Conservation (phyloP, 2,329 filamentous ascomycete species). For the Microcyclosporella mali region DNA sequence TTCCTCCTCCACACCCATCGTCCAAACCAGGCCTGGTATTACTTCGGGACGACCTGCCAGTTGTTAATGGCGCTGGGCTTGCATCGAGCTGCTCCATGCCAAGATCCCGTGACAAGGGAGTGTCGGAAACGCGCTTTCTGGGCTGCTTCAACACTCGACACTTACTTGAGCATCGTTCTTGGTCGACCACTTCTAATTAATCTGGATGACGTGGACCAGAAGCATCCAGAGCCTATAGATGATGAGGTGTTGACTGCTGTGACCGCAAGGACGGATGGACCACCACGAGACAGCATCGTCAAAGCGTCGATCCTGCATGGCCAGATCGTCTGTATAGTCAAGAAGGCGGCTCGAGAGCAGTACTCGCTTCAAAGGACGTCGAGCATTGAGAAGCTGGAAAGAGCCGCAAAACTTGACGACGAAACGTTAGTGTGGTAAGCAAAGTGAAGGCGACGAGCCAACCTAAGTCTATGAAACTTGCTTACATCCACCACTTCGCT, state of each 20-base stretch:
- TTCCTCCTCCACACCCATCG: conserved; percentile 35
- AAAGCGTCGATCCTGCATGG: conserved; percentile 28
- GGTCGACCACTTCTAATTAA: conserved; percentile 34
- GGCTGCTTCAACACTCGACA: conserved; percentile 36
- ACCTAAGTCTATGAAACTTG: no score
- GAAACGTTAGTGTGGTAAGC: conserved; percentile 43
- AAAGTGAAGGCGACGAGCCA: no score
- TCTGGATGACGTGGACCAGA: conserved; percentile 30
- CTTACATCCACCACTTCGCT: no score
- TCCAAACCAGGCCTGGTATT: conserved; percentile 35
- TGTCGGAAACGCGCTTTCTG: conserved; percentile 35
- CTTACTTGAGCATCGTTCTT: conserved; percentile 36
- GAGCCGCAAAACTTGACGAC: conserved; percentile 36
- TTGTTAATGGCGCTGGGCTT: conserved; percentile 34
- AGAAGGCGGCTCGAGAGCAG: conserved; percentile 27
- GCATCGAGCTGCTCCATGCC: conserved; percentile 24
- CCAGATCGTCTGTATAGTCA: conserved; percentile 26
- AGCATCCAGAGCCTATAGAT: conserved; percentile 24
- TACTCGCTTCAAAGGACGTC: conserved; percentile 16
- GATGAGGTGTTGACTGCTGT: conserved; percentile 25
- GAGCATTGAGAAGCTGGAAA: conserved; percentile 19
- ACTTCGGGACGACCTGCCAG: conserved; percentile 34
- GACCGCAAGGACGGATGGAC: conserved; percentile 4
- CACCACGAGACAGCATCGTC: conserved; percentile 28
- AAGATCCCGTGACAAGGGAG: conserved; percentile 25